Percentiles rank a stretch among this genome's conserved stretches.
Evolutionary conservation across 169 alveolate species (phyloP).

Genomic region (Cryptosporidium sp.): DNA sequence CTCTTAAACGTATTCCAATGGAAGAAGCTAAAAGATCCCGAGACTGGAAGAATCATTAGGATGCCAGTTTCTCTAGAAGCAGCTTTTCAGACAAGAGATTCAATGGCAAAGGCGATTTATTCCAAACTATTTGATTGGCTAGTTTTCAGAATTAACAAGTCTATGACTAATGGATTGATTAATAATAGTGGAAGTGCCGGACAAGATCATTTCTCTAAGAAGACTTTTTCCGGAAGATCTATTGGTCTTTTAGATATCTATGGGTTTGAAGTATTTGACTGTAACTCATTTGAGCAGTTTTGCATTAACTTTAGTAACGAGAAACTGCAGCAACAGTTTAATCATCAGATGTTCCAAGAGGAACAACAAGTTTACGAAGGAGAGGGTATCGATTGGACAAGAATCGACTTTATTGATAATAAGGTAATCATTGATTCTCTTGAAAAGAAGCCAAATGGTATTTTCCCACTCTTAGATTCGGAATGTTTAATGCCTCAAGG

Average conservation of each 20-base stretch:
- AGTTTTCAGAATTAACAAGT: slow-evolving; percentile 79
- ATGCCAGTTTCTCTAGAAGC: slow-evolving; percentile 68
- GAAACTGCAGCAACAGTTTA: slow-evolving; percentile 87
- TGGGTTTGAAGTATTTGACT: slow-evolving; percentile 87
- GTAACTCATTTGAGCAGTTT: slow-evolving; percentile 88
- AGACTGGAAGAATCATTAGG: slow-evolving; percentile 75
- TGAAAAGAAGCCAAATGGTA: slow-evolving; percentile 80
- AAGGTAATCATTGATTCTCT: slow-evolving; percentile 87
- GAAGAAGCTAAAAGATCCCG: slow-evolving; percentile 77
- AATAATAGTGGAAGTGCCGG: slow-evolving; percentile 19
- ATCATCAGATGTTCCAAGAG: slow-evolving; percentile 86
- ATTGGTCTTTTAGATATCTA: slow-evolving; percentile 87
- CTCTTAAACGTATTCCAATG: slow-evolving; percentile 76
- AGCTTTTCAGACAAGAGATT: slow-evolving; percentile 80
- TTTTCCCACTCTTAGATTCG: slow-evolving; percentile 83
- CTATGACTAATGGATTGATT: slow-evolving; percentile 44
- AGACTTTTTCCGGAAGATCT: slow-evolving; percentile 78
- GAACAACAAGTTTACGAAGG: slow-evolving; percentile 85
- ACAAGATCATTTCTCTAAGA: slow-evolving; percentile 4
- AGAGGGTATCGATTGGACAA: slow-evolving; percentile 86
- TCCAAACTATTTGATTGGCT: slow-evolving; percentile 82
- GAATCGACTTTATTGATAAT: slow-evolving; percentile 87
- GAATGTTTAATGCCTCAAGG: slow-evolving; percentile 82
- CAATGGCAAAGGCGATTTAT: slow-evolving; percentile 84
- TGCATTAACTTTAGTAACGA: slow-evolving; percentile 92